Evolutionary conservation across 495 filamentous ascomycete genomes (phyloP).

Genomic region (Glutinoglossum americanum): DNA sequence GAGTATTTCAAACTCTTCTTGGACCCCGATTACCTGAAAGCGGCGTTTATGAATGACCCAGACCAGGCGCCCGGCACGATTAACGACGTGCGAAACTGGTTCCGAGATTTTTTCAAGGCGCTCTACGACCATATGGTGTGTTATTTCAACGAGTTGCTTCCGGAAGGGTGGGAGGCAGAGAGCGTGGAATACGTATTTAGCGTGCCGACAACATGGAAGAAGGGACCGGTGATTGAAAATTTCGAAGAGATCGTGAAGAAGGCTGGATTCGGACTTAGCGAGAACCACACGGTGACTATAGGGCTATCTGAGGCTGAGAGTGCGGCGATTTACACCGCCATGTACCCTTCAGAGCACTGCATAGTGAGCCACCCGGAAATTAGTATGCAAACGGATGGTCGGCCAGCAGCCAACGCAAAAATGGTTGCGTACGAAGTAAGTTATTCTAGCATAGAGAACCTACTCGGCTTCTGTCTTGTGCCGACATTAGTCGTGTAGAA

Average conservation of each 20-base stretch:
- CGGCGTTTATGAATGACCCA: slow-evolving; percentile 11
- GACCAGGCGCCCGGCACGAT: not conserved
- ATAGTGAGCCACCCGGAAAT: not conserved
- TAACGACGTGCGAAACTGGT: slow-evolving; percentile 18
- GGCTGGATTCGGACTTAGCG: slow-evolving; percentile 15
- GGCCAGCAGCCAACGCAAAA: too few species aligned
- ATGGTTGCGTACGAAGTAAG: too few species aligned
- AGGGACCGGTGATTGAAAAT: slow-evolving; percentile 3
- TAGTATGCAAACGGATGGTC: not conserved
- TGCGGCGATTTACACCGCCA: not conserved
- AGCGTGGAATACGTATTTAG: slow-evolving; percentile 20
- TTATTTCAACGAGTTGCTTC: slow-evolving; percentile 3
- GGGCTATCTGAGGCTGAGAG: not conserved
- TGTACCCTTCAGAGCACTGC: not conserved
- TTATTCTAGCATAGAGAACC: too few species aligned
- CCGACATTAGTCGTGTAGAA: not conserved
- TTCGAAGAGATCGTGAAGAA: slow-evolving; percentile 12
- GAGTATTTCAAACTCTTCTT: slow-evolving; percentile 11
- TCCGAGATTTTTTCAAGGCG: slow-evolving; percentile 14
- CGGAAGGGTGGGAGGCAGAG: slow-evolving; percentile 10
- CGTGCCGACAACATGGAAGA: slow-evolving; percentile 19
- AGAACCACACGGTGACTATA: slow-evolving; percentile 2
- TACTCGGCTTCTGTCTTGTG: not conserved
- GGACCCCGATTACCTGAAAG: slow-evolving; percentile 13
- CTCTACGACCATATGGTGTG: slow-evolving; percentile 16